Percentiles rank a stretch among this genome's conserved stretches.
Evolutionary conservation across 805 yeast genomes (phyloP).

Genomic region (Candida hungchunana): DNA sequence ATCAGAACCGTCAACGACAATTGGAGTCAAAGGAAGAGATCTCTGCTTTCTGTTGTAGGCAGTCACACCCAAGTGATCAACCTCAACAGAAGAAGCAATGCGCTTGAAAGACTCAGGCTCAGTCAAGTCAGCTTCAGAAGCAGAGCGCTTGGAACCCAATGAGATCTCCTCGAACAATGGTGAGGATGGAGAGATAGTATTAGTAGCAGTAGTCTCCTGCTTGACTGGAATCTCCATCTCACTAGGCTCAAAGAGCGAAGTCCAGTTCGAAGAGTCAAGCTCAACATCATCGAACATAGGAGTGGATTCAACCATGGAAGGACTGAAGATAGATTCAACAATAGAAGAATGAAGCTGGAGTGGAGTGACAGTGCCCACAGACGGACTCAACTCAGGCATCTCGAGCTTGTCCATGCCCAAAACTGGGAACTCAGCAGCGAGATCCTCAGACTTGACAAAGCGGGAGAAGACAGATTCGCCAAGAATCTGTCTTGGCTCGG

Average conservation of each 20-base stretch:
- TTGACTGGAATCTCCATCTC: slow-evolving; percentile 23
- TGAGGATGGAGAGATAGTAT: slow-evolving; percentile 4
- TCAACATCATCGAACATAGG: slow-evolving; percentile 49
- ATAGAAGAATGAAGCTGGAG: slow-evolving; percentile 56
- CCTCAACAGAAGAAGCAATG: slow-evolving; percentile 9
- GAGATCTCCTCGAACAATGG: slow-evolving; percentile 7
- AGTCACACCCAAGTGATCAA: slow-evolving; percentile 73
- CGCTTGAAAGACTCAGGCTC: slow-evolving; percentile 12
- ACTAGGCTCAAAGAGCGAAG: slow-evolving; percentile 49
- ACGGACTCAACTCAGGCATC: slow-evolving; percentile 24
- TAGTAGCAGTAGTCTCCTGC: slow-evolving; percentile 2
- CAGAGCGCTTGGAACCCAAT: slow-evolving; percentile 19
- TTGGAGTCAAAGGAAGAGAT: slow-evolving; percentile 64
- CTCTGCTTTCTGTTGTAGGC: slow-evolving; percentile 78
- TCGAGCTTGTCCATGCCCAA: slow-evolving; percentile 23
- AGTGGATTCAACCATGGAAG: slow-evolving; percentile 47
- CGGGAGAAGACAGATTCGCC: slow-evolving; percentile 28
- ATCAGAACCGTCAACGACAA: slow-evolving; percentile 55
- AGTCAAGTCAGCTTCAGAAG: slow-evolving; percentile 24
- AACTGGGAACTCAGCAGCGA: slow-evolving; percentile 14
- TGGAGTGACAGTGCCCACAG: slow-evolving; percentile 39
- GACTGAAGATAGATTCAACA: slow-evolving; percentile 49
- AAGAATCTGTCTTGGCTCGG: slow-evolving; percentile 26
- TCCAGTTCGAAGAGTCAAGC: slow-evolving; percentile 48
- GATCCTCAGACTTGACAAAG: slow-evolving; percentile 20